phyloP scores from a whole-genome alignment of 371 early-diverging fungal species.

The Lichtheimia hyalospora region DNA sequence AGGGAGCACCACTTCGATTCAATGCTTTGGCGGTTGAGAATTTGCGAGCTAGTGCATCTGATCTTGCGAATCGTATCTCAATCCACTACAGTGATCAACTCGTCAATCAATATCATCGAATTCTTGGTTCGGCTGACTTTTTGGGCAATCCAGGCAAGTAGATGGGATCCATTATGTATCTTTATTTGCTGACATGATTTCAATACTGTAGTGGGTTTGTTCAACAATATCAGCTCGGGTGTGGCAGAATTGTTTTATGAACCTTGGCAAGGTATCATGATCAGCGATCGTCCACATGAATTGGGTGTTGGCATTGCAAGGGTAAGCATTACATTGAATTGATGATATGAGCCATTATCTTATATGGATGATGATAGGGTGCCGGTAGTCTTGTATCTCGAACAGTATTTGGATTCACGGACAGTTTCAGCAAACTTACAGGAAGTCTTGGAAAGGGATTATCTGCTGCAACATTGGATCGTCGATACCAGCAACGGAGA shows the following conservation, averaged over 20 bases:
- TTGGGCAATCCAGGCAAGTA: slow-evolving; percentile 86
- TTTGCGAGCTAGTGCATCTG: slow-evolving; percentile 75
- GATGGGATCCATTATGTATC: background rate
- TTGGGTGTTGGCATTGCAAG: slow-evolving; percentile 93
- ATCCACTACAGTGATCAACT: slow-evolving; percentile 90
- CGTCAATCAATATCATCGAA: slow-evolving; percentile 87
- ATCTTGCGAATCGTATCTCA: slow-evolving; percentile 77
- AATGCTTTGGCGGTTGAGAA: slow-evolving; percentile 93
- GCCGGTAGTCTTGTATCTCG: slow-evolving; percentile 90
- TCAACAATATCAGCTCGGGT: slow-evolving; percentile 93
- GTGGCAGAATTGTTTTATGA: slow-evolving; percentile 97
- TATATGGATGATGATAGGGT: slow-evolving; percentile 53
- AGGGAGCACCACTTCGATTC: slow-evolving; percentile 88
- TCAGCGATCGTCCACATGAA: slow-evolving; percentile 94
- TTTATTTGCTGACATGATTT: background rate
- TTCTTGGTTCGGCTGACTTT: slow-evolving; percentile 96
- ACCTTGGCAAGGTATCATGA: slow-evolving; percentile 95
- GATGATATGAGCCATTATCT: background rate
- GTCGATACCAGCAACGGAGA: slow-evolving; percentile 84
- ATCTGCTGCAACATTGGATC: slow-evolving; percentile 94
- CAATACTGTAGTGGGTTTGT: slow-evolving; percentile 74
- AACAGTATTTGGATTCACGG: slow-evolving; percentile 95
- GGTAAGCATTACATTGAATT: slow-evolving; percentile 31
- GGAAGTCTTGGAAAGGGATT: slow-evolving; percentile 96
- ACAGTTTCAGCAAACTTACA: slow-evolving; percentile 93